Evolutionary conservation across 2,329 filamentous ascomycete genomes (phyloP).

Genomic region (Neofusicoccum parvum): DNA sequence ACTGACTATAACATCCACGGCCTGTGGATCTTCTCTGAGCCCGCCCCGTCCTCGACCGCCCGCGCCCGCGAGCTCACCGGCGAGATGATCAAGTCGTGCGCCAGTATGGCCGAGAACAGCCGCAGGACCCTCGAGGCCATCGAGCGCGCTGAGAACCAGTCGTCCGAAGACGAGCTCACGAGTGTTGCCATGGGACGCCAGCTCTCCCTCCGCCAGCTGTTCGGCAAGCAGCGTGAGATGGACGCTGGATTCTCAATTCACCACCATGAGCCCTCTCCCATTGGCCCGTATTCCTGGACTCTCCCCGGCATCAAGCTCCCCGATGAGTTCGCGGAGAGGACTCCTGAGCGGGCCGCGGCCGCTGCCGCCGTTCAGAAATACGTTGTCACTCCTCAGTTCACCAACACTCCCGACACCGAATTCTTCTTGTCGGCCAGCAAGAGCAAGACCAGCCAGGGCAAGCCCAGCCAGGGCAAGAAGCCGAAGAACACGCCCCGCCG

Average conservation of each 20-base stretch:
- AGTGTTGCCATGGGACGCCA: slow-evolving; percentile 56
- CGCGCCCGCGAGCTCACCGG: slow-evolving; percentile 55
- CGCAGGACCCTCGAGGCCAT: slow-evolving; percentile 41
- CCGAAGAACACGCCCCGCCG: not conserved
- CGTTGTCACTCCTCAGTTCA: slow-evolving; percentile 22
- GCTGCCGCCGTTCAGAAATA: too few relatives aligned
- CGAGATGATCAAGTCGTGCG: slow-evolving; percentile 58
- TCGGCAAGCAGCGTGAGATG: slow-evolving; percentile 56
- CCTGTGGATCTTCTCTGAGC: slow-evolving; percentile 67
- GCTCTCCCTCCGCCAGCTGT: slow-evolving; percentile 56
- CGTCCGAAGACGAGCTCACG: slow-evolving; percentile 34
- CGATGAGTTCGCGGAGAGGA: too few relatives aligned
- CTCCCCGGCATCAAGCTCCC: not conserved
- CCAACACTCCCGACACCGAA: slow-evolving; percentile 26
- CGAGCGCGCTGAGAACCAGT: slow-evolving; percentile 21
- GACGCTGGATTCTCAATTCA: slow-evolving; percentile 55
- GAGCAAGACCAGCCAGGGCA: not conserved
- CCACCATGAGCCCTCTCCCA: slow-evolving; percentile 36
- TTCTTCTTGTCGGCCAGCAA: slow-evolving; percentile 24
- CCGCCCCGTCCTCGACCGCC: slow-evolving; percentile 56
- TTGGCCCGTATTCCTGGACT: not conserved
- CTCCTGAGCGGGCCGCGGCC: too few relatives aligned
- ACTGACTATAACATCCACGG: slow-evolving; percentile 53
- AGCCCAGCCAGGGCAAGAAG: not conserved
- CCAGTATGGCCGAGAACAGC: slow-evolving; percentile 54